Evolutionary conservation across 2,329 filamentous ascomycete genomes (phyloP).

Genomic region (Ascochyta clinopodiicola): DNA sequence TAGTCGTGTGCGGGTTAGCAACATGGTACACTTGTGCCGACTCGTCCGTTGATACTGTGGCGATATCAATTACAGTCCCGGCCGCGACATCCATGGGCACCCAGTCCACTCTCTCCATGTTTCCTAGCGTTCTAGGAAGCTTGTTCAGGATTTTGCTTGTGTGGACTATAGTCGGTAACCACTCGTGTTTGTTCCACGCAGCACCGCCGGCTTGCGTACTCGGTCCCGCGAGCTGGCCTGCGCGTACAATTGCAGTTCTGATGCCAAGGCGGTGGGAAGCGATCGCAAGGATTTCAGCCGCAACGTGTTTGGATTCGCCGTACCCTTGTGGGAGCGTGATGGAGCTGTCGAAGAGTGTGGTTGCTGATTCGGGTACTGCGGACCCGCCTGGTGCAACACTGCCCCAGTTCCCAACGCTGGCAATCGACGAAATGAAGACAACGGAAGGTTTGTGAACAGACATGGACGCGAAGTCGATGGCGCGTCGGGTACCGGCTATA

Average conservation of each 20-base stretch:
- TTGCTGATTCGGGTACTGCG: slow-evolving; percentile 12
- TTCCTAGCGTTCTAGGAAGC: slow-evolving; percentile 24
- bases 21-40: slow-evolving; percentile 6
- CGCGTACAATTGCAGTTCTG: slow-evolving; percentile 31
- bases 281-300: slow-evolving; percentile 39
- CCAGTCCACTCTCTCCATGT: slow-evolving; percentile 34
- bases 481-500: slow-evolving; percentile 15
- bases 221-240: slow-evolving; percentile 43
- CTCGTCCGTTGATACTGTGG: background rate
- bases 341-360: slow-evolving; percentile 40
- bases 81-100: slow-evolving; percentile 27
- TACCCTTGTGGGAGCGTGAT: slow-evolving; percentile 46
- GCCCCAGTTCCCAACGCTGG: slow-evolving; percentile 33
- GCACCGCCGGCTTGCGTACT: slow-evolving; percentile 17
- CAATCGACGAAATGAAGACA: slow-evolving; percentile 50
- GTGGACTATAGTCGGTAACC: slow-evolving; percentile 36
- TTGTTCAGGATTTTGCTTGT: slow-evolving; percentile 27
- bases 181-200: slow-evolving; percentile 36
- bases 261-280: slow-evolving; percentile 37
- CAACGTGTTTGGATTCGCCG: slow-evolving; percentile 48
- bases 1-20: slow-evolving; percentile 7
- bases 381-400: slow-evolving; percentile 1
- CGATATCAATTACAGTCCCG: slow-evolving; percentile 7
- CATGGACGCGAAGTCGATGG: slow-evolving; percentile 15
- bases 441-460: slow-evolving; percentile 28